Evolutionary conservation across 139 green algal genomes (phyloP).

Genomic region (Gonium pectorale): DNA sequence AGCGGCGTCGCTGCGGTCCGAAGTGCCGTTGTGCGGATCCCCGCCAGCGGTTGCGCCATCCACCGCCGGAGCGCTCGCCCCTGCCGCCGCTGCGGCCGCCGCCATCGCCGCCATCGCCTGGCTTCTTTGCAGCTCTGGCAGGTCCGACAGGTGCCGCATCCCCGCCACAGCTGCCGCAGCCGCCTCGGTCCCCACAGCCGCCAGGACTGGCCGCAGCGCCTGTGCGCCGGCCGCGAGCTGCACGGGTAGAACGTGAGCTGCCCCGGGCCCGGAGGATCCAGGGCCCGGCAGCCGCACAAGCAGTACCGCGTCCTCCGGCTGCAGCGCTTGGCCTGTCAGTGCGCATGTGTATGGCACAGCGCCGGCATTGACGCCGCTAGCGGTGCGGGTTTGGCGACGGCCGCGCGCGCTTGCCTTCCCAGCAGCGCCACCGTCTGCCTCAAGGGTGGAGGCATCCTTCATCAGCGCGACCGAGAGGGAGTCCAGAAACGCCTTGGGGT

Average conservation of each 20-base stretch:
- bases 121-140: neutral
- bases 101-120: neutral
- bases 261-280: no score
- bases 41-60: neutral
- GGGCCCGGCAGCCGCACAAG: neutral
- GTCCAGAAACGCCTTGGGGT: no score
- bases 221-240: neutral
- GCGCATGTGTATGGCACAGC: neutral
- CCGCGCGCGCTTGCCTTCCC: no score
- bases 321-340: neutral
- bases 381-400: no score
- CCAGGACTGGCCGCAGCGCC: neutral
- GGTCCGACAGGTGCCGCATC: neutral
- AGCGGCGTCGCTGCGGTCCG: neutral
- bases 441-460: no score
- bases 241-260: neutral
- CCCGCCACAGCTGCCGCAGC: neutral
- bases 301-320: constrained; percentile 11
- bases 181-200: neutral
- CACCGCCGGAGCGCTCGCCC: neutral
- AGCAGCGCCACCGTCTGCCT: no score
- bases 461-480: no score
- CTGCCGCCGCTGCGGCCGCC: neutral
- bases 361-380: no score
- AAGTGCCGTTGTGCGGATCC: neutral